Evolutionary conservation across 768 basidiomycete genomes (phyloP).

Genomic region (Leccinum olivaceopallidum): DNA sequence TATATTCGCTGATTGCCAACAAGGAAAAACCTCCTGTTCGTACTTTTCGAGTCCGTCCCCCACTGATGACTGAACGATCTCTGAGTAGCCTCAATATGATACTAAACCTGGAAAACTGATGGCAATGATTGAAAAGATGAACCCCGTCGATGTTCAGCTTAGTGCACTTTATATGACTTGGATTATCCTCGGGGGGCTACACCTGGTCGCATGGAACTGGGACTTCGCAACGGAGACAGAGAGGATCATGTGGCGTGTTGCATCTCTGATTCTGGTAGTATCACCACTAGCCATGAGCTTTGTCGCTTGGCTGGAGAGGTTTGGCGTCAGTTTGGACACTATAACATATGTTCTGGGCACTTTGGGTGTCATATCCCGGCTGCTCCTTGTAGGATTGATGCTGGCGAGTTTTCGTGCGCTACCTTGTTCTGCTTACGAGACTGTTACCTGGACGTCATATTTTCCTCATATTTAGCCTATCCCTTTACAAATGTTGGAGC

Average conservation of each 20-base stretch:
- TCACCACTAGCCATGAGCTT: neutral
- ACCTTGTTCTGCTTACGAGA: neutral
- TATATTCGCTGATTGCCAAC: no score
- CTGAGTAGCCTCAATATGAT: neutral
- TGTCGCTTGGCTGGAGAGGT: neutral
- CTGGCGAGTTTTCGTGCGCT: neutral
- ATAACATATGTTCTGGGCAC: neutral
- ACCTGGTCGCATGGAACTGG: neutral
- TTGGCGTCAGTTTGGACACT: neutral
- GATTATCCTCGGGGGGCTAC: neutral
- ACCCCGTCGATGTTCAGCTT: neutral
- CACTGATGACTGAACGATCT: neutral
- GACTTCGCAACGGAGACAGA: neutral
- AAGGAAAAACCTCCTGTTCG: neutral
- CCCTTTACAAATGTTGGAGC: neutral
- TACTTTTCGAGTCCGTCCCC: neutral
- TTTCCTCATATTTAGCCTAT: conserved; percentile 1
- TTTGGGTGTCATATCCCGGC: neutral
- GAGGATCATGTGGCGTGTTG: neutral
- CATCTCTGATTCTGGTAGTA: neutral
- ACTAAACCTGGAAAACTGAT: neutral
- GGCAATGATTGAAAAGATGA: neutral
- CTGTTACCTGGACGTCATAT: neutral
- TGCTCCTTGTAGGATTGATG: neutral
- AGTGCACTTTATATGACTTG: neutral